phyloP scores from a whole-genome alignment of 2,329 filamentous ascomycete genomes.

The Beauveria varroae region DNA sequence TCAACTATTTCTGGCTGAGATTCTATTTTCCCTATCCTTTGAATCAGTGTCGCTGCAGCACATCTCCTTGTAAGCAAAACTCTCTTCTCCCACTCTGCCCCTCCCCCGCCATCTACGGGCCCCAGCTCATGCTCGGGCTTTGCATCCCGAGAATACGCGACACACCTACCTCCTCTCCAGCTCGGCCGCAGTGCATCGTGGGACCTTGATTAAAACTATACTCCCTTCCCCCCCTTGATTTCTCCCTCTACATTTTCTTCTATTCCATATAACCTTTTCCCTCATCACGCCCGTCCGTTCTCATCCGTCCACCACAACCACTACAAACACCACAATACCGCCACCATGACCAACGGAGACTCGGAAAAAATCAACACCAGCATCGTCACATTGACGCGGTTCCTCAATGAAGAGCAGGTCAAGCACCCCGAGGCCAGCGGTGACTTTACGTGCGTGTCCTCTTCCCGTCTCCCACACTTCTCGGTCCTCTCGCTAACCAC shows the following conservation, averaged over 20 bases:
- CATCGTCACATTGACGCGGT: constrained; percentile 91
- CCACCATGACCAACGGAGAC: constrained; percentile 34
- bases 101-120: constrained; percentile 10
- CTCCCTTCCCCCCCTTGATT: constrained; percentile 1
- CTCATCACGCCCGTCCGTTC: constrained; percentile 10
- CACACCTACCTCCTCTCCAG: not conserved
- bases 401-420: constrained; percentile 89
- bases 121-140: constrained; percentile 11
- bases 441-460: constrained; percentile 79
- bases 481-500: not conserved
- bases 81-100: constrained; percentile 3
- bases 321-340: constrained; percentile 15
- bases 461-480: not conserved
- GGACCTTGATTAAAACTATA: constrained; percentile 9
- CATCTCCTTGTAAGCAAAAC: not conserved
- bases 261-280: constrained; percentile 11
- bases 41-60: not conserved
- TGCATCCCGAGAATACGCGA: constrained; percentile 12
- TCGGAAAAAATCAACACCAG: constrained; percentile 87
- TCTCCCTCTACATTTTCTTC: not conserved
- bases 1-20: no score
- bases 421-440: constrained; percentile 93
- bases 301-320: constrained; percentile 10
- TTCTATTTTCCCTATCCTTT: no score
- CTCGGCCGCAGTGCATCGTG: constrained; percentile 3